Conservation (phyloP, 495 filamentous ascomycete genomes). For the Talaromyces wortmannii region DNA sequence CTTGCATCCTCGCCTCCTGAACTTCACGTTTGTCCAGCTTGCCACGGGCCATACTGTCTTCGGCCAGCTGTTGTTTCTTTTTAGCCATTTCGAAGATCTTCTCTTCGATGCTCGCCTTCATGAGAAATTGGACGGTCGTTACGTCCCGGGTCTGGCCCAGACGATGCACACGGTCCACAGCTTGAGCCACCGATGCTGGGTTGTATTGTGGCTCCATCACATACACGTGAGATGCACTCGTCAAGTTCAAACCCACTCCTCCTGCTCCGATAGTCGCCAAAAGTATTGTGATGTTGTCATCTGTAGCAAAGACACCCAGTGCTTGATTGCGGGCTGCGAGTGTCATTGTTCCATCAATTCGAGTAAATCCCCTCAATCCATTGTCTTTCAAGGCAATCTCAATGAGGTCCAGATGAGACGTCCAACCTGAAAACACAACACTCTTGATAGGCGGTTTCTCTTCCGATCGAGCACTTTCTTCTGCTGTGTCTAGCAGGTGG, state of each 20-base stretch:
- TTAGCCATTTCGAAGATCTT: constrained; percentile 83
- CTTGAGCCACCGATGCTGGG: constrained; percentile 89
- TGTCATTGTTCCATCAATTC: constrained; percentile 83
- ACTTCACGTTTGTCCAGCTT: constrained; percentile 69
- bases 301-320: constrained; percentile 69
- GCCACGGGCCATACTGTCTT: constrained; percentile 69
- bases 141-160: constrained; percentile 85
- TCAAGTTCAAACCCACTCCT: constrained; percentile 88
- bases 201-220: constrained; percentile 99
- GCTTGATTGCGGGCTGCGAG: constrained; percentile 62
- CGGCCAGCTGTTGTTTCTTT: constrained; percentile 85
- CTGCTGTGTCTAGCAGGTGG: constrained; percentile 52
- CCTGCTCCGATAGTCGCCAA: constrained; percentile 90
- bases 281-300: constrained; percentile 66
- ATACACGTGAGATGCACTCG: constrained; percentile 75
- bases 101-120: constrained; percentile 86
- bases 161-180: constrained; percentile 88
- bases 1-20: constrained; percentile 68
- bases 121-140: constrained; percentile 75
- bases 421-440: constrained; percentile 93
- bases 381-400: constrained; percentile 70
- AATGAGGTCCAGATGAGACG: constrained; percentile 87
- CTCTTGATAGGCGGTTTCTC: constrained; percentile 67
- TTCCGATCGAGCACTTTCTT: constrained; percentile 50
- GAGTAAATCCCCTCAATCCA: constrained; percentile 56